These are phyloP conservation scores for Wakefieldia striispora DNA, from an alignment of 768 basidiomycete genomes.

Conservation along the genomic window DNA sequence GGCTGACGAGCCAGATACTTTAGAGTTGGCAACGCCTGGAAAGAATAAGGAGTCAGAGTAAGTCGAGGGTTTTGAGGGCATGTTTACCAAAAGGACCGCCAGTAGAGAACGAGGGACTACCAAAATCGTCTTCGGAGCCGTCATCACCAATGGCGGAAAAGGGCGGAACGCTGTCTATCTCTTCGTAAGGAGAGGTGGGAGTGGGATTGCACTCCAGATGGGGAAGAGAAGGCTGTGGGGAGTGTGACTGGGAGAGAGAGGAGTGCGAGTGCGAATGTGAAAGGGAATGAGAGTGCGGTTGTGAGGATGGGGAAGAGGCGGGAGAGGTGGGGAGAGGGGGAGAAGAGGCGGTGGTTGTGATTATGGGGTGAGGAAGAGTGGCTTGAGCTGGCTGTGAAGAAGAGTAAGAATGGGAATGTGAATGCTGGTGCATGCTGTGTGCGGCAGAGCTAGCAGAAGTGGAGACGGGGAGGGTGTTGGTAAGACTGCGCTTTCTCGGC, in stretches of 20 bases:
- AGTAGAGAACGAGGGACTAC: slow-evolving; percentile 13
- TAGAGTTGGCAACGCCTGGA: slow-evolving; percentile 11
- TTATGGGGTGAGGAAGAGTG: slow-evolving; percentile 27
- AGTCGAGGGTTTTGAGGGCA: neutral
- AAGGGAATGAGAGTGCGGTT: slow-evolving; percentile 20
- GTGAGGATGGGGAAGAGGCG: slow-evolving; percentile 23
- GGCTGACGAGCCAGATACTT: slow-evolving; percentile 15
- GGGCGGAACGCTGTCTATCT: slow-evolving; percentile 49
- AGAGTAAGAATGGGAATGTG: slow-evolving; percentile 27
- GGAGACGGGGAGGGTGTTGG: slow-evolving; percentile 38
- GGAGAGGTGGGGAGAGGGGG: slow-evolving; percentile 26
- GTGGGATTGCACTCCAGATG: slow-evolving; percentile 32
- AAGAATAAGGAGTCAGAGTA: neutral
- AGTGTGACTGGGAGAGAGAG: slow-evolving; percentile 23
- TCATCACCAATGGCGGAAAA: slow-evolving; percentile 23
- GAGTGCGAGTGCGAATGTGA: slow-evolving; percentile 21
- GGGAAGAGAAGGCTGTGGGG: slow-evolving; percentile 14
- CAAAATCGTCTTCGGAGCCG: slow-evolving; percentile 26
- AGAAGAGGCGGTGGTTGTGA: slow-evolving; percentile 32
- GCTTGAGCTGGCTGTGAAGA: slow-evolving; percentile 9
- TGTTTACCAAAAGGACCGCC: slow-evolving; percentile 9
- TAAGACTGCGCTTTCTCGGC: slow-evolving; percentile 69
- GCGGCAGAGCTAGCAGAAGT: neutral
- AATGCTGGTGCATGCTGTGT: slow-evolving; percentile 25
- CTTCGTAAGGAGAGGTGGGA: slow-evolving; percentile 48